These are phyloP conservation scores for Symbiodinium natans DNA, from an alignment of 73 alveolate species.

Conservation along the genomic window DNA sequence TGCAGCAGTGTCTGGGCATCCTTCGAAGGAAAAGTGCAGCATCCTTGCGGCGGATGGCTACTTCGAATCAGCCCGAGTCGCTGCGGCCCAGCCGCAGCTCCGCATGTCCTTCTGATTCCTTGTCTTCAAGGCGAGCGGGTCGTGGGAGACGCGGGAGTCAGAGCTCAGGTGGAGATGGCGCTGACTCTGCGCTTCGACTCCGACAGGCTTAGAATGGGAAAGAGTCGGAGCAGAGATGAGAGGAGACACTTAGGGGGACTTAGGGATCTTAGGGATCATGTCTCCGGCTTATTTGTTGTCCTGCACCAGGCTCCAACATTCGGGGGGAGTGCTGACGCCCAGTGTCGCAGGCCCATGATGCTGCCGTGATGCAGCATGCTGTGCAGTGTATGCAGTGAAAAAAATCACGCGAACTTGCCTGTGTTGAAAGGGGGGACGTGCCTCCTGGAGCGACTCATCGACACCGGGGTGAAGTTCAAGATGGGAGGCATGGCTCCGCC, in stretches of 20 bases:
- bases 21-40: slow-evolving; percentile 32
- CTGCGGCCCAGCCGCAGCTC: background rate
- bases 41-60: slow-evolving; percentile 71
- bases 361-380: background rate
- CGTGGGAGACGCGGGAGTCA: background rate
- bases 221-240: too few species aligned
- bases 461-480: slow-evolving; percentile 64
- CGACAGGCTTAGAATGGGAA: background rate
- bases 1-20: background rate
- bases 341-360: slow-evolving; percentile 48
- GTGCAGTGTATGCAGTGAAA: background rate
- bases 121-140: too few species aligned
- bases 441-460: slow-evolving; percentile 71
- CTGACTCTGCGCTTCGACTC: slow-evolving; percentile 61
- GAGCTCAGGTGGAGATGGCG: slow-evolving; percentile 42
- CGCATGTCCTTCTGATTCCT: too few species aligned
- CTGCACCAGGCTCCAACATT: slow-evolving; percentile 24
- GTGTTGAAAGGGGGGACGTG: slow-evolving; percentile 59
- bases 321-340: slow-evolving; percentile 76
- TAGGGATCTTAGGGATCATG: too few species aligned
- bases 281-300: too few species aligned
- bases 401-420: background rate
- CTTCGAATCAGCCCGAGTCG: slow-evolving; percentile 79
- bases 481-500: slow-evolving; percentile 31
- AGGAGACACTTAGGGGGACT: too few species aligned